These are phyloP conservation scores for Didymella arachidicola DNA, from an alignment of 2,329 filamentous ascomycete species.

Conservation along the genomic window DNA sequence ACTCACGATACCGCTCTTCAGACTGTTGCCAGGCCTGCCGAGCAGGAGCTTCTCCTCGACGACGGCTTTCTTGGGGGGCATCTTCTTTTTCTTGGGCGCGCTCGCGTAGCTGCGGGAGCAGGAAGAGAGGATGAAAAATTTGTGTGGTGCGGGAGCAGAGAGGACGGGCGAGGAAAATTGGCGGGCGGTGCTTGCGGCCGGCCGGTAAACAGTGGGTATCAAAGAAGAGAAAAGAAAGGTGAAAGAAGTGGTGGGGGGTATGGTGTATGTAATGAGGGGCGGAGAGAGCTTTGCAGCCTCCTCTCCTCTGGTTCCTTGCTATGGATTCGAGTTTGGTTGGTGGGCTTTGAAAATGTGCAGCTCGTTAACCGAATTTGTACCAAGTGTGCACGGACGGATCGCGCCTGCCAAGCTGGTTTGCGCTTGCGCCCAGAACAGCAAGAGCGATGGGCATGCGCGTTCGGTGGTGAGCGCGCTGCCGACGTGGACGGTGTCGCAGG, in stretches of 20 bases:
- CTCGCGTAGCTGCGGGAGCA: slow-evolving; percentile 62
- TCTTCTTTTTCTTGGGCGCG: slow-evolving; percentile 70
- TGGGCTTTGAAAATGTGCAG: slow-evolving; percentile 18
- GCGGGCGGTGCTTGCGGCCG: slow-evolving; percentile 60
- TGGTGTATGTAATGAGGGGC: slow-evolving; percentile 42
- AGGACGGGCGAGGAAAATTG: slow-evolving; percentile 48
- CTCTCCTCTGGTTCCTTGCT: slow-evolving; percentile 33
- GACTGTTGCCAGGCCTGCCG: slow-evolving; percentile 93
- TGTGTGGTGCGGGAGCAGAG: slow-evolving; percentile 51
- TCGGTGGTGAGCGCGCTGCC: slow-evolving; percentile 16
- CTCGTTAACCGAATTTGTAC: slow-evolving; percentile 11
- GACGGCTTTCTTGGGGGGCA: slow-evolving; percentile 93
- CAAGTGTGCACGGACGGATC: slow-evolving; percentile 7
- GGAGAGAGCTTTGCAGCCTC: slow-evolving; percentile 46
- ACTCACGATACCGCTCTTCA: slow-evolving; percentile 99
- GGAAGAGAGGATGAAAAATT: slow-evolving; percentile 45
- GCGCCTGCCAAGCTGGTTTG: slow-evolving; percentile 10
- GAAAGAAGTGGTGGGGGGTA: slow-evolving; percentile 51
- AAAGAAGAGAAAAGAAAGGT: slow-evolving; percentile 58
- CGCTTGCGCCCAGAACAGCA: slow-evolving; percentile 20
- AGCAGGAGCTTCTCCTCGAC: slow-evolving; percentile 96
- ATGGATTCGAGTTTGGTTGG: slow-evolving; percentile 19
- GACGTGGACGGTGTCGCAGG: slow-evolving; percentile 14
- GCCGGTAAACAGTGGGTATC: slow-evolving; percentile 61
- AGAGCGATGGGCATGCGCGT: slow-evolving; percentile 18